Conservation (phyloP, 345 rosid genomes). For the Firmiana major region DNA sequence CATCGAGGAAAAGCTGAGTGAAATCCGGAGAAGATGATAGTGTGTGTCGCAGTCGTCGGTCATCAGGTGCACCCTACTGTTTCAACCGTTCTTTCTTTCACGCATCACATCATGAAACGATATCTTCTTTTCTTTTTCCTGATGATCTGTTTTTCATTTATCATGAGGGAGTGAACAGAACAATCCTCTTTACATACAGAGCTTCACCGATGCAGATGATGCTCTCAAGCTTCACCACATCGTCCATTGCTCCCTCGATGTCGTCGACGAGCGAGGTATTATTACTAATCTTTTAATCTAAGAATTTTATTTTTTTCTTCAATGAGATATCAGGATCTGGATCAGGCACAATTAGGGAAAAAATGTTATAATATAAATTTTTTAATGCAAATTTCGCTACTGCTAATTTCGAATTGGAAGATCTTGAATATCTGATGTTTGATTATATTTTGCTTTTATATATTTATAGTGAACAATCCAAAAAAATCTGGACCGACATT, state of each 20-base stretch:
- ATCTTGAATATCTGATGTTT: conserved; percentile 4
- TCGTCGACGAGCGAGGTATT: conserved; percentile 87
- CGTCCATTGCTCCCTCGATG: conserved; percentile 95
- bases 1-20: neutral
- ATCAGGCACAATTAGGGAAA: neutral
- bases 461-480: conserved; percentile 76
- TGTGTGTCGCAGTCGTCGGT: conserved; percentile 89
- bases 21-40: conserved; percentile 63
- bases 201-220: conserved; percentile 93
- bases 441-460: neutral
- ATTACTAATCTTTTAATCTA: neutral
- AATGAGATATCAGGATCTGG: conserved; percentile 1
- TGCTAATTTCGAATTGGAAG: neutral
- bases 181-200: conserved; percentile 92
- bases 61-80: conserved; percentile 54
- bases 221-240: conserved; percentile 96
- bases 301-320: neutral
- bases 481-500: conserved; percentile 70
- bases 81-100: neutral
- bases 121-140: neutral
- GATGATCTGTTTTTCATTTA: neutral
- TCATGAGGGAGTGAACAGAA: conserved; percentile 38
- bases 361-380: neutral
- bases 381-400: neutral
- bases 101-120: neutral